phyloP scores from a whole-genome alignment of 2,329 filamentous ascomycete genomes.

The Akanthomyces uredinophilus region DNA sequence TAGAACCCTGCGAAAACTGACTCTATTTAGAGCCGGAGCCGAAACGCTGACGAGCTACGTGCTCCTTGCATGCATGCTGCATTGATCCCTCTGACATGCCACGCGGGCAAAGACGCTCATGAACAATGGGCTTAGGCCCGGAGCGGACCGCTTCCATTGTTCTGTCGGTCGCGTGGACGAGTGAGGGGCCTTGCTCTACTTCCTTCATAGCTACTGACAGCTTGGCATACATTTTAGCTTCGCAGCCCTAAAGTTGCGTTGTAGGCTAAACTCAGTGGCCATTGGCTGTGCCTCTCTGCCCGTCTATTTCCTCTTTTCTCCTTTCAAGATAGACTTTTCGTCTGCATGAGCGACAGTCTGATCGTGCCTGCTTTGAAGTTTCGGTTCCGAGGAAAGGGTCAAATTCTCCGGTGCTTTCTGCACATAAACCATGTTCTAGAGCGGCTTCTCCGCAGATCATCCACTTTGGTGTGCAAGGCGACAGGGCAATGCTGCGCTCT shows the following conservation, averaged over 20 bases:
- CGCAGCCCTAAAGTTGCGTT: neutral
- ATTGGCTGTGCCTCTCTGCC: too few relatives aligned
- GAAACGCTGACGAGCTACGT: neutral
- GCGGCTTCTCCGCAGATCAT: neutral
- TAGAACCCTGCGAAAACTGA: neutral
- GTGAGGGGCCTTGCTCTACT: neutral
- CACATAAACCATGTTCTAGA: neutral
- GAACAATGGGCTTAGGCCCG: neutral
- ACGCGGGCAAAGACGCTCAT: neutral
- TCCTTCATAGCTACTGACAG: neutral
- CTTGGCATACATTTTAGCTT: neutral
- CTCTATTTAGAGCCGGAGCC: neutral
- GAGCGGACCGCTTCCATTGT: neutral
- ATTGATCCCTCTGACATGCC: neutral
- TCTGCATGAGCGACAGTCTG: neutral
- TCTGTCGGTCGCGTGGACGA: neutral
- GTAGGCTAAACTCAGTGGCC: too few relatives aligned
- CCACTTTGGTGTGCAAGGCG: neutral
- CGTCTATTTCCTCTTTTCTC: neutral
- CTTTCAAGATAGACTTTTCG: neutral
- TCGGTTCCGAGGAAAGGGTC: neutral
- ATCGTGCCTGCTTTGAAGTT: neutral
- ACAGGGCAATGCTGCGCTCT: conserved; percentile 3
- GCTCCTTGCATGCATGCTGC: neutral
- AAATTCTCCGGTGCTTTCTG: neutral